Evolutionary conservation across 345 rosid species (phyloP).

Genomic region (Garcia nutans): DNA sequence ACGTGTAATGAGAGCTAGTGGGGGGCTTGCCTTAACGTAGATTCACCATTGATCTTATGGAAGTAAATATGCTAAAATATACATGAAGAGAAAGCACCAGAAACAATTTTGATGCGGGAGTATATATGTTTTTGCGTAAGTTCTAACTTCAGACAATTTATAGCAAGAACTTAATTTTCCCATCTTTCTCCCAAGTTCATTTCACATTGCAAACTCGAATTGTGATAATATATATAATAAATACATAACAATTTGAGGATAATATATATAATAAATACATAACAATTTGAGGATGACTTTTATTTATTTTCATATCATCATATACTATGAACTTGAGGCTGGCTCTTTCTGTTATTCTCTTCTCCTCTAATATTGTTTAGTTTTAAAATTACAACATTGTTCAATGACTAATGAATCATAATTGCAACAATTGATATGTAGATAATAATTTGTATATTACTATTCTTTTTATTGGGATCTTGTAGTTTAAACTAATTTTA

Average conservation of each 20-base stretch:
- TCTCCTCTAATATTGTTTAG: too few species aligned
- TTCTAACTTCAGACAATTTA: neutral
- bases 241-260: neutral
- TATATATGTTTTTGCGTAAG: constrained; percentile 5
- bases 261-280: neutral
- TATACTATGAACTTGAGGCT: too few species aligned
- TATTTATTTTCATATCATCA: too few species aligned
- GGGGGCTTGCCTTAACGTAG: neutral
- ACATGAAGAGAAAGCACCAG: constrained; percentile 21
- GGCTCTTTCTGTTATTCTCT: too few species aligned
- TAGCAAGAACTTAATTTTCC: neutral
- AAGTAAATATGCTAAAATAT: too few species aligned
- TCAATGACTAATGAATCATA: too few species aligned
- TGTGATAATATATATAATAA: neutral
- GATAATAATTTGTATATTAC: too few species aligned
- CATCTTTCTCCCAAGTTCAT: neutral
- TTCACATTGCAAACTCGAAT: neutral
- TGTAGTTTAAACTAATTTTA: too few species aligned
- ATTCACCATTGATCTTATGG: too few species aligned
- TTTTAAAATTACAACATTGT: too few species aligned
- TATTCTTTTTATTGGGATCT: too few species aligned
- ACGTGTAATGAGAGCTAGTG: neutral
- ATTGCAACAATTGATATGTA: too few species aligned
- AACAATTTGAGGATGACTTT: neutral
- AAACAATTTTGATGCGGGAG: constrained; percentile 16